phyloP scores from a whole-genome alignment of 371 early-diverging fungal genomes.

The Mucor saturninus region DNA sequence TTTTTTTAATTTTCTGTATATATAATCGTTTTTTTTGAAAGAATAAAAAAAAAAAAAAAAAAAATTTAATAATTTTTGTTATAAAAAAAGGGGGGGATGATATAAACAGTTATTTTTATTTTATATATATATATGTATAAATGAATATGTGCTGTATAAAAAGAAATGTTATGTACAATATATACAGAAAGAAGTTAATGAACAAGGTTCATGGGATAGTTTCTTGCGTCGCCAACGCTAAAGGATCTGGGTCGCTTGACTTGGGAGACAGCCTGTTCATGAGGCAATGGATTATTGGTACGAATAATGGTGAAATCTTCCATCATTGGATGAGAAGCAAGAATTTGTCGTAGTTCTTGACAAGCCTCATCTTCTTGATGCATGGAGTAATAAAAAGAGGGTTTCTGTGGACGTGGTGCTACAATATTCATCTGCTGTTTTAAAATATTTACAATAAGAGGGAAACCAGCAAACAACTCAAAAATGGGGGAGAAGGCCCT shows the following conservation, averaged over 20 bases:
- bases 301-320: constrained; percentile 23
- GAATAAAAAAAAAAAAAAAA: not conserved
- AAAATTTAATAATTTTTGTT: not conserved
- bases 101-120: constrained; percentile 3
- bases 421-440: constrained; percentile 26
- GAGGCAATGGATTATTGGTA: constrained; percentile 36
- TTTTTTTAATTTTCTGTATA: not conserved
- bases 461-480: too few species aligned
- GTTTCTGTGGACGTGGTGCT: constrained; percentile 35
- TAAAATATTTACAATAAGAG: too few species aligned
- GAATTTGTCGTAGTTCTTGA: constrained; percentile 34
- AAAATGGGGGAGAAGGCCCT: too few species aligned
- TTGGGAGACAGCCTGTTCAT: constrained; percentile 28
- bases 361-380: constrained; percentile 29
- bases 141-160: not conserved
- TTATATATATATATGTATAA: constrained; percentile 1
- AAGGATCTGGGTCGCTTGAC: constrained; percentile 33
- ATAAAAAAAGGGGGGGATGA: not conserved
- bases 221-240: constrained; percentile 33
- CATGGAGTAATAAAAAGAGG: constrained; percentile 14
- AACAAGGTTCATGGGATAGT: constrained; percentile 23
- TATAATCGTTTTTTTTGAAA: not conserved
- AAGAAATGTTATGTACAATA: constrained; percentile 1
- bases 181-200: constrained; percentile 11
- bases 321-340: constrained; percentile 19